These are phyloP conservation scores for Pichia sp. DNA, from an alignment of 1,139 yeast species.

Conservation along the genomic window DNA sequence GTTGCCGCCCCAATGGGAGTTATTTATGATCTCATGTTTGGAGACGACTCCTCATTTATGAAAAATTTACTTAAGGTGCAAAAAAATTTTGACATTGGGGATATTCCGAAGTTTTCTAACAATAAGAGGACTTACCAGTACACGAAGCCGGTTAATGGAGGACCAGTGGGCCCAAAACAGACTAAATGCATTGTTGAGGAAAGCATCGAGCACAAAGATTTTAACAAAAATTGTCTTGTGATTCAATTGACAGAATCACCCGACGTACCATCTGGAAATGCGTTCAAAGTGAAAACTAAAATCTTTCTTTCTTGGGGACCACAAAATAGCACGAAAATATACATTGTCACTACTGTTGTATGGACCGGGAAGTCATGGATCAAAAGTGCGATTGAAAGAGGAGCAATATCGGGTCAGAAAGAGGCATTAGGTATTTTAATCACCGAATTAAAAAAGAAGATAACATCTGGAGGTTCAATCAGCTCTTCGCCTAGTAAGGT, in stretches of 20 bases:
- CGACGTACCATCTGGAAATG: constrained; percentile 90
- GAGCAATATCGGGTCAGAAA: constrained; percentile 86
- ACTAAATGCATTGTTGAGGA: constrained; percentile 81
- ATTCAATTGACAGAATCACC: constrained; percentile 76
- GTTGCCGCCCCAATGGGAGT: constrained; percentile 80
- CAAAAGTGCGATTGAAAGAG: constrained; percentile 87
- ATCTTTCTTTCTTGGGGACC: constrained; percentile 73
- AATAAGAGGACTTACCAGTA: constrained; percentile 62
- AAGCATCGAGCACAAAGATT: constrained; percentile 58
- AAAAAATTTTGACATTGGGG: constrained; percentile 66
- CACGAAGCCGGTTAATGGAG: constrained; percentile 74
- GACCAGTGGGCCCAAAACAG: constrained; percentile 91
- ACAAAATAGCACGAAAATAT: constrained; percentile 60
- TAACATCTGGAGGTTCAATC: constrained; percentile 29
- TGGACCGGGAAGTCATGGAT: constrained; percentile 97
- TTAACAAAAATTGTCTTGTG: constrained; percentile 53
- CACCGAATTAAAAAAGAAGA: constrained; percentile 51
- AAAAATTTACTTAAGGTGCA: constrained; percentile 57
- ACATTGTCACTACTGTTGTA: constrained; percentile 63
- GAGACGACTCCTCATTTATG: constrained; percentile 61
- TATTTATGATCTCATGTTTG: constrained; percentile 65
- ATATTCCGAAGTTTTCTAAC: constrained; percentile 47
- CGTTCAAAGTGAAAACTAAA: constrained; percentile 71
- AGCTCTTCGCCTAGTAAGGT: constrained; percentile 8
- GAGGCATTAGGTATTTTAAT: constrained; percentile 59